phyloP scores from a whole-genome alignment of 305 asterid genomes.

The Plantago rigida region DNA sequence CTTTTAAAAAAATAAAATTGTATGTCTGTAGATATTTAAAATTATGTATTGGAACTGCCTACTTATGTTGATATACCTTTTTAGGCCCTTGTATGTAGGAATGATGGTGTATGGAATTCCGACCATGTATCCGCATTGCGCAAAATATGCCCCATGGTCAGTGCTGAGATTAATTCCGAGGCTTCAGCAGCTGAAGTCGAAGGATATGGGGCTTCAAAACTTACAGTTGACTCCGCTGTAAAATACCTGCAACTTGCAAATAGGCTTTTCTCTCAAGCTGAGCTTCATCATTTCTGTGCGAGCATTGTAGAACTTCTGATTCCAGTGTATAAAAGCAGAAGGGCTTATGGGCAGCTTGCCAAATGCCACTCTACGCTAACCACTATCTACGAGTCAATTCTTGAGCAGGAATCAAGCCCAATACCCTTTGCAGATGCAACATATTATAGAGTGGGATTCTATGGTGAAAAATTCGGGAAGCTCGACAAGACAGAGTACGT shows the following conservation, averaged over 20 bases:
- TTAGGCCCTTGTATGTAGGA: slow-evolving; percentile 90
- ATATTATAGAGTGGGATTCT: slow-evolving; percentile 90
- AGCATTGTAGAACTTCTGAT: slow-evolving; percentile 90
- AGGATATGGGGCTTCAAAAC: slow-evolving; percentile 95
- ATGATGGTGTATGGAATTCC: slow-evolving; percentile 92
- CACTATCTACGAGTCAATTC: slow-evolving; percentile 85
- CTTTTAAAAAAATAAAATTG: no score
- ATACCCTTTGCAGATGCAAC: slow-evolving; percentile 96
- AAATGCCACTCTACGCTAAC: slow-evolving; percentile 94
- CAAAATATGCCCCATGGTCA: slow-evolving; percentile 94
- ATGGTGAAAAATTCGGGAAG: slow-evolving; percentile 82
- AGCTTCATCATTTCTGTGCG: slow-evolving; percentile 96
- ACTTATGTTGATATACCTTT: slow-evolving; percentile 25
- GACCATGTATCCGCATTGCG: slow-evolving; percentile 80
- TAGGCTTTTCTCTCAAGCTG: slow-evolving; percentile 96
- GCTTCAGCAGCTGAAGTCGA: slow-evolving; percentile 98
- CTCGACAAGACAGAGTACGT: slow-evolving; percentile 80
- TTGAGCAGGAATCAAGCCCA: slow-evolving; percentile 96
- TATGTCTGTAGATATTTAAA: background rate
- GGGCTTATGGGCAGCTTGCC: slow-evolving; percentile 88
- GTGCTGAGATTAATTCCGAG: slow-evolving; percentile 66
- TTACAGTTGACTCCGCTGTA: slow-evolving; percentile 95
- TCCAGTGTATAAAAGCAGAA: slow-evolving; percentile 87
- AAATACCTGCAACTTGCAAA: slow-evolving; percentile 95
- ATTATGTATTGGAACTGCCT: slow-evolving; percentile 18